Evolutionary conservation across 139 green algal species (phyloP), one percentile per base, ranked within the genome.

Genomic region (Tetradesmus lagerheimii): DNA sequence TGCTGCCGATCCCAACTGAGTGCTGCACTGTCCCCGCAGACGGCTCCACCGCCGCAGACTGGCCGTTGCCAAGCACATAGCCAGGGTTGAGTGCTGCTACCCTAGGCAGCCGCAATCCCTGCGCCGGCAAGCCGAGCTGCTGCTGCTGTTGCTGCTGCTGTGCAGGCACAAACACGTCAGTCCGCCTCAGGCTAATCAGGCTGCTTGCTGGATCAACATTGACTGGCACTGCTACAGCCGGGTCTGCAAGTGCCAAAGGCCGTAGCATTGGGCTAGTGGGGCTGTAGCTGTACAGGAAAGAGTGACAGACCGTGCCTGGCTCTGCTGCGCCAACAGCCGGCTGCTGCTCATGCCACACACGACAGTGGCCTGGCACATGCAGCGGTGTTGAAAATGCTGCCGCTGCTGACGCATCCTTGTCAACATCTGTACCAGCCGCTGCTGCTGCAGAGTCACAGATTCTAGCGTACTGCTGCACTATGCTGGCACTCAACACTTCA

Each of bases 401-500:
- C 9, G 57, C 23, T n/a, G n/a, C n/a, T n/a, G n/a, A n/a, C n/a
- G n/a, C n/a, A n/a, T n/a, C n/a, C n/a, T n/a, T n/a, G 23, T 71
- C 57, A 71, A 0, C 57, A 71, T 5, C 57, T 71, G 57, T 23
- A 71, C 86, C 71, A 2, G 18, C 18, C 29, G 20, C 23, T 41
- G n/a, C 82, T 75, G 37, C 88, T 53, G 31, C 79, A 71, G n/a
- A 23, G 34, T 43, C 57, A 71, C 23, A n/a, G 8, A 31, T 31
- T 20, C 57, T 71, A 9, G 23, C 37, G 15, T 80, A 88, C 27
- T 29, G 29, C 43, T 27, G 15, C 31, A 80, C 62, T 38, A 43
- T 25, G 4, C 29, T 64, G 29, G 12, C 53, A n/a, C 90, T 87
- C 6, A 96, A 79, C 2, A 95, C 64, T 80, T 96, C 94, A 64